Conservation (phyloP, 108 stramenopile species). For the Fragilaria crotonensis region DNA sequence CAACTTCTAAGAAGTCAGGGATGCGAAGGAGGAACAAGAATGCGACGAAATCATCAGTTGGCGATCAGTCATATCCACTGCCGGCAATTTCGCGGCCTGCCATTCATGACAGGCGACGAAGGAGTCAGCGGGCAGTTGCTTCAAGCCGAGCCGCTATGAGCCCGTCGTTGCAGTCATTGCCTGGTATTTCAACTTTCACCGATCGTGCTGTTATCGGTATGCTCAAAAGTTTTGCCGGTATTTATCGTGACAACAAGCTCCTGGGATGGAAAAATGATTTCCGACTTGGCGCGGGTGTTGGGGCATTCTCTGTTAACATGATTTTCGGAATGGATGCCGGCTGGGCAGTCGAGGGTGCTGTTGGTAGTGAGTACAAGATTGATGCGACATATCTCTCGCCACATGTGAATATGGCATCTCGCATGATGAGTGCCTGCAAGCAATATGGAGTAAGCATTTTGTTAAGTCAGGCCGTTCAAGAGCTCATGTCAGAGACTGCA, state of each 20-base stretch:
- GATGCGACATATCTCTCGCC: conserved; percentile 96
- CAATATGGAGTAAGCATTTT: conserved; percentile 82
- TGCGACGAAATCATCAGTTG: not conserved
- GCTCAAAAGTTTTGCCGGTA: conserved; percentile 72
- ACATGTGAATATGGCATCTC: conserved; percentile 92
- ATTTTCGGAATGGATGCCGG: conserved; percentile 95
- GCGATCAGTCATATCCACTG: not conserved
- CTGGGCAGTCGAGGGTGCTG: conserved; percentile 94
- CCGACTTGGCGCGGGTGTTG: conserved; percentile 45
- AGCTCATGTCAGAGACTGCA: conserved; percentile 60
- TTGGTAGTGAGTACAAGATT: conserved; percentile 85
- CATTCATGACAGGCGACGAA: not conserved
- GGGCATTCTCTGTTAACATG: conserved; percentile 48
- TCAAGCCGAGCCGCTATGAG: conserved; percentile 16
- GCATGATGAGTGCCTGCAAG: conserved; percentile 89
- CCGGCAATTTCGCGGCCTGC: not conserved
- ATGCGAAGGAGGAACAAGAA: conserved; percentile 13
- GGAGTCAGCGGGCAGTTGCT: not conserved
- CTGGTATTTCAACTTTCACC: conserved; percentile 64
- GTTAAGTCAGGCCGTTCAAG: conserved; percentile 47
- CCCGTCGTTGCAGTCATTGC: conserved; percentile 28
- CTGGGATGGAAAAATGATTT: conserved; percentile 60
- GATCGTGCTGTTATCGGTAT: conserved; percentile 80
- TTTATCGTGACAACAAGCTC: conserved; percentile 68
- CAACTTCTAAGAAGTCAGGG: conserved; percentile 13